Evolutionary conservation across 1,284 basidiomycete genomes (phyloP), one percentile per base, ranked within the genome.

Genomic region (Tranzscheliella williamsii): DNA sequence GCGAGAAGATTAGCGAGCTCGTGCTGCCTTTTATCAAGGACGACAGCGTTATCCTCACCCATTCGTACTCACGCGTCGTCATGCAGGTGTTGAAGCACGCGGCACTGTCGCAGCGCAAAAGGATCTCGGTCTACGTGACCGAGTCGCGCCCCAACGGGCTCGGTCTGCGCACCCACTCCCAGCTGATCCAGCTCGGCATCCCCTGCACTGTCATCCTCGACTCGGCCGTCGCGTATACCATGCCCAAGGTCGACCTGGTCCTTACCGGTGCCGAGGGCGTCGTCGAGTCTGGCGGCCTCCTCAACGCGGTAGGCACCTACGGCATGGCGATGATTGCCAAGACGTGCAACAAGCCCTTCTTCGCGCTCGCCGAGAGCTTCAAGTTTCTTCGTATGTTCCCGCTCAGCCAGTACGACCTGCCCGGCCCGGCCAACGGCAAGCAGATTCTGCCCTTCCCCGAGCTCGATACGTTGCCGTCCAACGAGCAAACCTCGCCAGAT

Each of bases 301-400:
- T 76, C n/a, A 83, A 82, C 53, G 81, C 88, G 24, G 88, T 91
- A 34, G 94, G 93, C 36, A 93, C 91, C 62, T 93, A 91, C 79
- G 91, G 96, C 78, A 91, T 97, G 72, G 95, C 93, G 2, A 87
- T 97, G 67, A 89, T 96, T 51, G 94, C 95, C 44, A 93, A 93
- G 79, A 87, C 90, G 24, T 85, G 88, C 48, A 89, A 91, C 71
- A 96, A 94, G 78, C 94, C 95, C 3, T 92, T 98, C 78, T 98
- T 96, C 79, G 92, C 92, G 24, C 83, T 96, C 31, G 92, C 93
- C 24, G 93, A 98, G 51, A 74, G 90, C 79, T 98, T 93, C 84
- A 98, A 98, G 81, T 97, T 98, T 79, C 87, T 96, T 73, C 87
- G 95, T 57, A 83, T 95, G 70, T 97, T 97, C 81, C 94, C 94